Base-by-base conservation (phyloP, 768 basidiomycete species). In the Lenzites betulinus region DNA sequence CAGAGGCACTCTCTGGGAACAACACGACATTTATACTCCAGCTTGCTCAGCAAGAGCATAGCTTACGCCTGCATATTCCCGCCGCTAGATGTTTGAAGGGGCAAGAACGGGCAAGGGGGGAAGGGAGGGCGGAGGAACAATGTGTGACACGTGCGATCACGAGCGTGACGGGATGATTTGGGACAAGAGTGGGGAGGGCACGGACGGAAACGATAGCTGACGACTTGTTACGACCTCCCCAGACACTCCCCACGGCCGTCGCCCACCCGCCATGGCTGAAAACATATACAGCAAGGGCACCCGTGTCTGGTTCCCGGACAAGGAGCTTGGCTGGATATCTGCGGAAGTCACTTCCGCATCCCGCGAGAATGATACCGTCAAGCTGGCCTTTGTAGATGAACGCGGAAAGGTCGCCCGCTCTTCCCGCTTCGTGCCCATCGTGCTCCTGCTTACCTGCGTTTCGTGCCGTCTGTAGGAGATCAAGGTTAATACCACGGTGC, bases 261-360 rank as follows among this genome's bases (percentile, higher is more conserved):
- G 35, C 36, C 53, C 28, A 46, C 18, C 52, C 46, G 16, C 66
- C 75, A 93, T 93, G 91, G 89, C 91, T 74, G 91, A 93, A 80
- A 92, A 92, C 79, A 90, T 92, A 71, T 93, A 92, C 79, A 90
- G 87, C 82, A 92, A 89, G 75, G 91, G 91, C 63, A 92, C 90
- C 64, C 82, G 90, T 67, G 91, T 92, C 71, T 93, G 91, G 94
- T 94, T 95, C 70, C 85, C 93, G 64, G 93, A 96, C 80, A 94
- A 92, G 76, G 94, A 96, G 63, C 86, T 89, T 66, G 93, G 93
- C 63, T 97, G 95, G 95, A 82, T 96, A 67, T 92, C 92, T 43
- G 95, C 89, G 59, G 90, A 93, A 74, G 92, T 95, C 63, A 79
- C 80, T 53, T 78, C 80, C 39, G 85, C 85, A 62, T 78, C 81